Evolutionary conservation across 2,329 filamentous ascomycete species (phyloP), one percentile per base, ranked within the genome.

Genomic region (Fusarium pseudoanthophilum): DNA sequence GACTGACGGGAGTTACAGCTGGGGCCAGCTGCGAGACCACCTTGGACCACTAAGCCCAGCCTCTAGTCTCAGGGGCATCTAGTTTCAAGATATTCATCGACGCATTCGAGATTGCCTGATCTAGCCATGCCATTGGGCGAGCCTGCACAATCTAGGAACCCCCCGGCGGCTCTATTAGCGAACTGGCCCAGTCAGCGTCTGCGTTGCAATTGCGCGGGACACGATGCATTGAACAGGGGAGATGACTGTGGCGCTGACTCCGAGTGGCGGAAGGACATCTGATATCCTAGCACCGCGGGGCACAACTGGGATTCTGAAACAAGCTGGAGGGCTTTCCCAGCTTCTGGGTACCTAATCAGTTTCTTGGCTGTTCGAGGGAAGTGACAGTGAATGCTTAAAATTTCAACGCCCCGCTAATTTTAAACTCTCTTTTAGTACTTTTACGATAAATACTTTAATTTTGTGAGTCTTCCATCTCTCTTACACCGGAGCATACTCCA

Each of bases 11-110:
- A 37, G 24, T 70, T 58, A 60, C 57, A 73, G 55, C 55, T 69
- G 43, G 58, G 64, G 64, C 65, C 57, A 67, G 43, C 53, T 53
- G 46, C 46, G 24, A 68, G 67, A 63, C 45, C 26, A 26, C 26
- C 26, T 26, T 26, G 26, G 26, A 26, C 26, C 37, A 24, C 45
- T n/a, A 18, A n/a, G 42, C 26, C 20, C 48, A 46, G 34, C 48
- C 39, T 40, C 26, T 48, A 43, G 61, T 56, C 67, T 74, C 71
- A 74, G 71, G 71, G 71, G 71, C 34, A 39, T 28, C 34, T 30
- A 52, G 71, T 74, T 74, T 74, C 71, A 72, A 74, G 71, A 72
- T 74, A 30, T 34, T 59, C 57, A 72, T 74, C 64, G 30, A 46
- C 30, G 18, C 58, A 60, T 62, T 65, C 52, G 48, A 74, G 67